Evolutionary conservation across 1,284 basidiomycete genomes (phyloP).

Genomic region (Amylostereum areolatum): DNA sequence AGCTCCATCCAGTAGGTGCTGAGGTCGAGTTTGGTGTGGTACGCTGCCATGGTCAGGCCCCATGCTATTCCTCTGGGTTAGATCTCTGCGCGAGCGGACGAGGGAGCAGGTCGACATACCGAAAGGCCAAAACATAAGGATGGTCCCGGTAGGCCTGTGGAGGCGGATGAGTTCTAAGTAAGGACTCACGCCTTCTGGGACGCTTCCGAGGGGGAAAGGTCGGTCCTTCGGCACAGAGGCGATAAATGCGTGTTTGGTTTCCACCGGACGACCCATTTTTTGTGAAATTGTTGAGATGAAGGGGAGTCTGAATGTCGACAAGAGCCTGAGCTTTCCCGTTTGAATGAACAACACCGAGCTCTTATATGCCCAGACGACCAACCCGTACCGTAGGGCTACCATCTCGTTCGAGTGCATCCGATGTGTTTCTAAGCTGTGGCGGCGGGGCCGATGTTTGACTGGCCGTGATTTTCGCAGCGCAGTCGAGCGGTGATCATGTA

Average conservation of each 20-base stretch:
- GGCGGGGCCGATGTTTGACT: no score
- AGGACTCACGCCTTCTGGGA: conserved; percentile 22
- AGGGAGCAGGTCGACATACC: conserved; percentile 24
- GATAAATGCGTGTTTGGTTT: neutral
- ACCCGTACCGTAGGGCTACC: no score
- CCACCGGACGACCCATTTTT: conserved; percentile 6
- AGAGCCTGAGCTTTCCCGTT: neutral
- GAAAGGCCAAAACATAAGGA: conserved; percentile 52
- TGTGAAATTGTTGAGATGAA: conserved; percentile 6
- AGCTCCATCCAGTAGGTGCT: conserved; percentile 11
- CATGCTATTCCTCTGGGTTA: conserved; percentile 23
- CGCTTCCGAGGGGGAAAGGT: conserved; percentile 12
- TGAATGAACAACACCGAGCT: no score
- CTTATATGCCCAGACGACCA: no score
- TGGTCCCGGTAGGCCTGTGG: conserved; percentile 49
- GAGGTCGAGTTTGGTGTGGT: conserved; percentile 10
- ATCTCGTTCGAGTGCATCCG: no score
- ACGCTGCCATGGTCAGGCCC: conserved; percentile 17
- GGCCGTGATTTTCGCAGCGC: no score
- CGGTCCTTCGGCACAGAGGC: conserved; percentile 9
- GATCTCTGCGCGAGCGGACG: conserved; percentile 40
- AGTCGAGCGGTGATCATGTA: no score
- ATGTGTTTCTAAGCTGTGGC: no score
- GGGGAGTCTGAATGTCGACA: neutral
- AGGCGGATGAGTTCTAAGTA: conserved; percentile 46